Base-by-base conservation (phyloP, 2,329 filamentous ascomycete genomes). In the Colletotrichum spinosum region DNA sequence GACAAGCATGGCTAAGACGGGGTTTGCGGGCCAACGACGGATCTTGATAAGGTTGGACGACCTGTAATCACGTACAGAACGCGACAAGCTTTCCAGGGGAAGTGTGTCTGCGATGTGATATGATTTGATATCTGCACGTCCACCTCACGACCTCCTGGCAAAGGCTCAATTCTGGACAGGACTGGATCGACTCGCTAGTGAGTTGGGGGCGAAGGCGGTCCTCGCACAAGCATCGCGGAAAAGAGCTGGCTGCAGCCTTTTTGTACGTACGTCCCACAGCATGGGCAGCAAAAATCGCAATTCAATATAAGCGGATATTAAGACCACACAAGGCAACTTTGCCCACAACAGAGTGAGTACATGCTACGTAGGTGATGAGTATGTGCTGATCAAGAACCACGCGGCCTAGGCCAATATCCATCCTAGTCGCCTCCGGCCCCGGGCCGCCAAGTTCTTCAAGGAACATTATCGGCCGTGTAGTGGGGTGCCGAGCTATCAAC, bases 1-100 rank as follows among this genome's bases (percentile, higher is more conserved):
- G 49, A 66, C 53, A 54, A 68, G 63, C 66, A 68, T 68, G 48
- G 48, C 53, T 61, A 51, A 57, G 53, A 54, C 52, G 39, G n/a
- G 17, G 17, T 17, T 45, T 35, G 44, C 60, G 42, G 44, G 13
- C 13, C 44, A 12, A 12, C 38, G 38, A 25, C 55, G 39, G 56
- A 55, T 54, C 37, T 42, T 45, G 17, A 3, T 17, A 17, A 17
- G 17, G 2, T 17, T 17, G 17, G 17, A 17, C 17, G 2, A 17
- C 17, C 17, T 17, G 17, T 17, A 17, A 2, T 17, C 17, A 17
- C 17, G 2, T 17, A 17, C 17, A 17, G 17, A 17, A 17, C 17
- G 17, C 17, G 2, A 17, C 17, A 17, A 17, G 17, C 17, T 17
- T 17, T 17, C 17, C 17, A 17, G 17, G 17, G 17, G 17, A 17